A percentile compares a stretch with the other conserved stretches of the same genome.
phyloP scores from a whole-genome alignment of 768 basidiomycete genomes.

The Pisolithus marmoratus region DNA sequence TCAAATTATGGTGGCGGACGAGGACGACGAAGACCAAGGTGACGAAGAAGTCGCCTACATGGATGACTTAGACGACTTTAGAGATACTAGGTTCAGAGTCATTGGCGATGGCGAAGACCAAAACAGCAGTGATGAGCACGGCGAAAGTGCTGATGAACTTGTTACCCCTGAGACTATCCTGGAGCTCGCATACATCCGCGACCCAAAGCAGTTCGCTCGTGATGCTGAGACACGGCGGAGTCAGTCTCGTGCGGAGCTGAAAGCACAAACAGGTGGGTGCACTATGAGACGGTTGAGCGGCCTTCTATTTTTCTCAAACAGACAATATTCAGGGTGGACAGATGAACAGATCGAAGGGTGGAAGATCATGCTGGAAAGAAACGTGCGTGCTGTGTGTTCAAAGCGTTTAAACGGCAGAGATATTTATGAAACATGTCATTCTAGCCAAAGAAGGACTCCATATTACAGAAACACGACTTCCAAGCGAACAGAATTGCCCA shows the following conservation, averaged over 20 bases:
- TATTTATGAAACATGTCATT: neutral
- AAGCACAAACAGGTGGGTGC: constrained; percentile 55
- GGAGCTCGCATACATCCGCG: constrained; percentile 70
- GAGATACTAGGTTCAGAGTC: constrained; percentile 37
- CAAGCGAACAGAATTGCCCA: constrained; percentile 46
- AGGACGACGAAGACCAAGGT: constrained; percentile 47
- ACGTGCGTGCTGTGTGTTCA: constrained; percentile 46
- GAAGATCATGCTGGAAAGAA: constrained; percentile 83
- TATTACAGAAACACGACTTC: constrained; percentile 74
- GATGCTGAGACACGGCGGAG: constrained; percentile 68
- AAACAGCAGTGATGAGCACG: constrained; percentile 34
- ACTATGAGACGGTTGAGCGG: neutral
- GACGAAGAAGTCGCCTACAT: constrained; percentile 14
- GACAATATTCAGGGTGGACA: constrained; percentile 46
- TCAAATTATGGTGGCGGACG: constrained; percentile 57
- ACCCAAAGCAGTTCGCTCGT: constrained; percentile 72
- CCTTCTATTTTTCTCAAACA: neutral
- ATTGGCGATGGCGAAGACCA: constrained; percentile 57
- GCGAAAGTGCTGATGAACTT: constrained; percentile 19
- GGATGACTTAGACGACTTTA: constrained; percentile 47
- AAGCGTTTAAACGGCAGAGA: constrained; percentile 1
- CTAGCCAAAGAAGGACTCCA: constrained; percentile 69
- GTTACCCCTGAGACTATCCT: constrained; percentile 55
- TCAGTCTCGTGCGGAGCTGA: constrained; percentile 61
- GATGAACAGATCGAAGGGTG: constrained; percentile 93